Evolutionary conservation across 2,329 filamentous ascomycete genomes (phyloP), one percentile per base, ranked within the genome.

Genomic region (Biscogniauxia sp.): DNA sequence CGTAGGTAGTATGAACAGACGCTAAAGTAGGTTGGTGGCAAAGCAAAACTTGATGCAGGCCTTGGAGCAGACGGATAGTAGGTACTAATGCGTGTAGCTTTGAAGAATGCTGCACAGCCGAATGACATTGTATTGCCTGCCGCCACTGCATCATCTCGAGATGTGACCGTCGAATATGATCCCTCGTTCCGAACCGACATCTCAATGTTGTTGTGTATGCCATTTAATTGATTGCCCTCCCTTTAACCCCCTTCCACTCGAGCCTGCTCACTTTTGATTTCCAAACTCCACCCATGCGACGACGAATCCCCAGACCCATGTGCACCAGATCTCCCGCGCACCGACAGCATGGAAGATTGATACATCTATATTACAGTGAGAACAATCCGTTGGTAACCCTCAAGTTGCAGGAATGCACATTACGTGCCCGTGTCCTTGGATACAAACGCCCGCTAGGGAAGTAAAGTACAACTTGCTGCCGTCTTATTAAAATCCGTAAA

Each of bases 221-320:
- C 32, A 37, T 15, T 15, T n/a, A n/a, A 11, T 45, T 45, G 3
- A 52, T 59, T 25, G 19, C 32, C 20, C 19, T 23, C 55, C 59
- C 41, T 19, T 28, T 51, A 9, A 26, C 25, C 57, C 55, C 20
- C 55, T n/a, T 20, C 32, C 26, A 53, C 55, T 56, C 54, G 55
- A 61, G 58, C 59, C 59, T 60, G 55, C 53, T 60, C 28, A 56
- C 57, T 65, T 65, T 65, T 59, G 37, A 62, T 60, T 64, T 63
- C 65, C 65, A 62, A 67, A 67, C 63, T 64, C 63, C 65, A 52
- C 37, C 61, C 57, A 67, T 67, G 65, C 60, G 60, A 56, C 53
- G 23, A 49, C 41, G 53, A 57, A 53, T 28, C 51, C 56, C 20
- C 7, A 52, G 37, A 23, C 54, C 52, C n/a, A 32, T 45, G 56